Evolutionary conservation across 2,329 filamentous ascomycete species (phyloP).

Genomic region (Teratosphaeria zuluensis): DNA sequence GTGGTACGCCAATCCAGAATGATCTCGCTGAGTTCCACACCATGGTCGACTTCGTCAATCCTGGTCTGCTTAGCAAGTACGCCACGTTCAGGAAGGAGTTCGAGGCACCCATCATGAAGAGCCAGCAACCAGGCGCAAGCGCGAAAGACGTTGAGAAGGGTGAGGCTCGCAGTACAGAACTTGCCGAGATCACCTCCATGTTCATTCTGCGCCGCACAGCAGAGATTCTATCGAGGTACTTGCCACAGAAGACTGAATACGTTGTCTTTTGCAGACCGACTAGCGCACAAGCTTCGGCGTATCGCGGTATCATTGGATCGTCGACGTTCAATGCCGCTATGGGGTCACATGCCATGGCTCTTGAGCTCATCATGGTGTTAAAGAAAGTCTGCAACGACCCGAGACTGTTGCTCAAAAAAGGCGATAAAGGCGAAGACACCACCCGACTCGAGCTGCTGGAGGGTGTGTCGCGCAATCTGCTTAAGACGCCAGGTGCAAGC

Average conservation of each 20-base stretch:
- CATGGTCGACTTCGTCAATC: conserved; percentile 61
- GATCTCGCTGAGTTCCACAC: conserved; percentile 58
- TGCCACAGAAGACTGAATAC: conserved; percentile 59
- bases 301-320: conserved; percentile 55
- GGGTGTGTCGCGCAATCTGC: conserved; percentile 44
- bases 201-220: conserved; percentile 59
- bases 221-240: conserved; percentile 55
- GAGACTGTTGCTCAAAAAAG: conserved; percentile 45
- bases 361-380: conserved; percentile 61
- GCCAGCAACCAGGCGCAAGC: conserved; percentile 54
- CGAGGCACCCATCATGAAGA: conserved; percentile 54
- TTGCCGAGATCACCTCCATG: conserved; percentile 49
- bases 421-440: conserved; percentile 35
- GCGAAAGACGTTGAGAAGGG: conserved; percentile 54
- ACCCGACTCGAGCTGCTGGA: conserved; percentile 19
- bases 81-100: conserved; percentile 55
- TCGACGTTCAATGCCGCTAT: conserved; percentile 53
- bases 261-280: conserved; percentile 58
- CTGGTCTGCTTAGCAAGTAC: conserved; percentile 53
- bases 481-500: conserved; percentile 49
- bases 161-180: conserved; percentile 50
- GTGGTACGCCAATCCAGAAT: conserved; percentile 60
- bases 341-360: conserved; percentile 51
- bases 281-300: conserved; percentile 48
- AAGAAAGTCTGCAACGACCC: conserved; percentile 70